phyloP scores from a whole-genome alignment of 2,329 filamentous ascomycete genomes.

The Claviceps digitariae region DNA sequence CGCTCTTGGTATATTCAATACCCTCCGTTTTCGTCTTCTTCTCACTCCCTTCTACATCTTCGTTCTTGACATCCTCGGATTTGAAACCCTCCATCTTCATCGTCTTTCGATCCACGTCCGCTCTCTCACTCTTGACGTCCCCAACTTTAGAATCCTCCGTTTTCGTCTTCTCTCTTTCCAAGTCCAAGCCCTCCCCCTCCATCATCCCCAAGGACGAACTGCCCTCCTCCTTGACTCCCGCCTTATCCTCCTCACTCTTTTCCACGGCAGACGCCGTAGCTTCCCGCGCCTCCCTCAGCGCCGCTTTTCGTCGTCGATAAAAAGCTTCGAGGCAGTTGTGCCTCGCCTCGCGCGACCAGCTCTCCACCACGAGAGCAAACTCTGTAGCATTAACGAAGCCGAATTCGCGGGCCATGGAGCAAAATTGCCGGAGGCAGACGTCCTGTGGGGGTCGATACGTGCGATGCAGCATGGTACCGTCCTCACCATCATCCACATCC shows the following conservation, averaged over 20 bases:
- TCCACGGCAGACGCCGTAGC: background rate
- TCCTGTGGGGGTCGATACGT: conserved; percentile 60
- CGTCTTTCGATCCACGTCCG: background rate
- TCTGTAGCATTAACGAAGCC: conserved; percentile 65
- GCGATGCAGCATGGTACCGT: conserved; percentile 18
- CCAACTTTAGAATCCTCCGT: background rate
- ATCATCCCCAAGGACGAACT: background rate
- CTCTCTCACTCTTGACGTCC: background rate
- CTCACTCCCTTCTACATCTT: conserved; percentile 3
- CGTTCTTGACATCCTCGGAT: conserved; percentile 6
- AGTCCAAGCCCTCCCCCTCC: background rate
- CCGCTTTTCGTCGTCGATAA: conserved; percentile 53
- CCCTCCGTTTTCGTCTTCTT: background rate
- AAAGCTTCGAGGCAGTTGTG: conserved; percentile 68
- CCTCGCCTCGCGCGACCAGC: conserved; percentile 75
- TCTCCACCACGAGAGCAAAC: conserved; percentile 82
- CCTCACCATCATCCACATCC: conserved; percentile 8
- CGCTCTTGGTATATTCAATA: background rate
- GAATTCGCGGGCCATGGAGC: conserved; percentile 71
- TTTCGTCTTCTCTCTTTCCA: background rate
- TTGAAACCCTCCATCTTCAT: conserved; percentile 4
- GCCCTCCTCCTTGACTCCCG: conserved; percentile 1
- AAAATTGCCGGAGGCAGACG: conserved; percentile 73
- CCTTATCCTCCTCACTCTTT: background rate
- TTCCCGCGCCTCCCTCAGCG: conserved; percentile 8